A percentile compares a stretch with the other conserved stretches of the same genome.
These are phyloP conservation scores for Komagataella populi DNA, from an alignment of 805 yeast genomes.

Conservation along the genomic window DNA sequence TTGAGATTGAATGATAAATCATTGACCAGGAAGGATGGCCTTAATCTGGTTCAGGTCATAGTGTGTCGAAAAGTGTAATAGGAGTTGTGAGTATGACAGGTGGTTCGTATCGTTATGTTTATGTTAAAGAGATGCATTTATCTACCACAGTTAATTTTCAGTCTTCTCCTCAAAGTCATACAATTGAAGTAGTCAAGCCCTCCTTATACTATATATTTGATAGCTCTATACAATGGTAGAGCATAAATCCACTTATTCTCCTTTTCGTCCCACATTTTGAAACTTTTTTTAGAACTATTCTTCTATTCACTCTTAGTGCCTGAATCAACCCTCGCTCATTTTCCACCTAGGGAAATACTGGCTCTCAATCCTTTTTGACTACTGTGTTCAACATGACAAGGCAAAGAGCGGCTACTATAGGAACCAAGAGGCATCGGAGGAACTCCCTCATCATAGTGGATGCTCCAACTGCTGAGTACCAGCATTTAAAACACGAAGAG, in stretches of 20 bases:
- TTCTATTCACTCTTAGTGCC: neutral
- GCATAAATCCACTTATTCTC: neutral
- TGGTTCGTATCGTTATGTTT: too few species aligned
- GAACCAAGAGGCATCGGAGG: neutral
- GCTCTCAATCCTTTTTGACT: neutral
- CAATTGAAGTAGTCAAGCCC: neutral
- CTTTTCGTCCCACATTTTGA: neutral
- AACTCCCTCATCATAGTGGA: neutral
- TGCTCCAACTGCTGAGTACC: neutral
- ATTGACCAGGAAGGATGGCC: too few species aligned
- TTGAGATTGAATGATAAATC: neutral
- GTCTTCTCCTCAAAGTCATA: neutral
- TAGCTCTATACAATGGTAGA: too few species aligned
- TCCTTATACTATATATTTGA: neutral
- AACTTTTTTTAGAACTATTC: neutral
- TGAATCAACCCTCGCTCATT: neutral
- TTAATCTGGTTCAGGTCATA: too few species aligned
- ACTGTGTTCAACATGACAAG: neutral
- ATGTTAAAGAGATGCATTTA: too few species aligned
- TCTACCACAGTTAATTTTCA: too few species aligned
- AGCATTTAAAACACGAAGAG: neutral
- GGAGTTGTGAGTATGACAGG: too few species aligned
- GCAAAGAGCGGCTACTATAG: neutral
- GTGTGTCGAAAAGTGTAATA: too few species aligned
- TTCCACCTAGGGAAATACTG: neutral